These are phyloP conservation scores for Carex arenaria DNA, from an alignment of 202 grass and related monocot species.

Conservation along the genomic window DNA sequence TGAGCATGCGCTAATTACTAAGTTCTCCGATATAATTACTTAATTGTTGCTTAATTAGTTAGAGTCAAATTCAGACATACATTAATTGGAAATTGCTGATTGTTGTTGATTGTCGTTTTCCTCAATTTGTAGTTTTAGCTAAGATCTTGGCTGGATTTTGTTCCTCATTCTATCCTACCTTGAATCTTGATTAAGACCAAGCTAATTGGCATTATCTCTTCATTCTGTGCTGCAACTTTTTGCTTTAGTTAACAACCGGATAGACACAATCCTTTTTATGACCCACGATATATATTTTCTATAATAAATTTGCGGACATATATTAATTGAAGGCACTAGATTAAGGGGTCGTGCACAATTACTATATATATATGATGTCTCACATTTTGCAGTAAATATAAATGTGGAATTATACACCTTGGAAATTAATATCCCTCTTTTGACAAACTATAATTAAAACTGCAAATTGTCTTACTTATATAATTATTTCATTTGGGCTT, in stretches of 20 bases:
- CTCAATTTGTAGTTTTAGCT: slow-evolving; percentile 13
- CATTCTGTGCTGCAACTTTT: not conserved
- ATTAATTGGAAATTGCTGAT: slow-evolving; percentile 8
- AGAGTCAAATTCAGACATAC: slow-evolving; percentile 14
- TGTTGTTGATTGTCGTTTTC: slow-evolving; percentile 13
- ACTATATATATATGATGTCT: too few species aligned
- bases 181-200: slow-evolving; percentile 14
- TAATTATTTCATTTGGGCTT: too few species aligned
- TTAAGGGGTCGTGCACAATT: too few species aligned
- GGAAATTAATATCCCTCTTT: too few species aligned
- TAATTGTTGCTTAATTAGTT: not conserved
- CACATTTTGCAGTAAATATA: too few species aligned
- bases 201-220: not conserved
- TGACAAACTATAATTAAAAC: too few species aligned
- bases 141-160: slow-evolving; percentile 26
- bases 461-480: too few species aligned
- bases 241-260: slow-evolving; percentile 3
- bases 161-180: slow-evolving; percentile 16
- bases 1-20: not conserved
- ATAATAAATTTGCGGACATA: too few species aligned
- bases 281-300: not conserved
- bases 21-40: not conserved
- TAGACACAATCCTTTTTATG: not conserved
- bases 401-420: too few species aligned
- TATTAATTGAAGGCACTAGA: too few species aligned